These are phyloP conservation scores for Citrus glauca DNA, from an alignment of 345 rosid species.

Conservation along the genomic window DNA sequence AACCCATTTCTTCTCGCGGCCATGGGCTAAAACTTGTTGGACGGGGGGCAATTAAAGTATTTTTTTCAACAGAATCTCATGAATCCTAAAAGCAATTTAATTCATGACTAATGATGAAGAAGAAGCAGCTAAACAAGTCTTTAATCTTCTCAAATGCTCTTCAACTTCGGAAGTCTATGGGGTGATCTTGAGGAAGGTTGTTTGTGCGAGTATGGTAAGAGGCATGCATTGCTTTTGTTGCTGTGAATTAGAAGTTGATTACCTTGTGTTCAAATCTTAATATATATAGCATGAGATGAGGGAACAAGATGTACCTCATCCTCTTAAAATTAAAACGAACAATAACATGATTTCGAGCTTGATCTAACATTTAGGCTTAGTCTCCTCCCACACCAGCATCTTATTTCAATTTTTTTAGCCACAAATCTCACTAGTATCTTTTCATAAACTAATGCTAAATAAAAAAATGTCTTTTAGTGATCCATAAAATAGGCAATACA, in stretches of 20 bases:
- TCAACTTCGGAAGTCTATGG: conserved; percentile 32
- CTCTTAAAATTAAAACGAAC: neutral
- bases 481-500: too few relatives aligned
- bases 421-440: too few relatives aligned
- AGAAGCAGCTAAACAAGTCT: too few relatives aligned
- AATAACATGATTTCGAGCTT: neutral
- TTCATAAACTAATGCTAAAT: too few relatives aligned
- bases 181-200: conserved; percentile 35
- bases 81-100: conserved; percentile 25
- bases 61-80: conserved; percentile 25
- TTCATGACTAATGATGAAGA: neutral
- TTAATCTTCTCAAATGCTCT: conserved; percentile 12
- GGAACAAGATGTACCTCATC: conserved; percentile 14
- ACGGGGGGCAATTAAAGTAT: too few relatives aligned
- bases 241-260: too few relatives aligned
- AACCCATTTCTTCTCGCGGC: neutral
- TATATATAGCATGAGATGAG: neutral
- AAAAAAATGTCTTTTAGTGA: too few relatives aligned
- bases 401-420: too few relatives aligned
- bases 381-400: too few relatives aligned
- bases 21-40: conserved; percentile 4
- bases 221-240: too few relatives aligned
- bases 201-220: conserved; percentile 11
- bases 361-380: neutral
- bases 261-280: too few relatives aligned